phyloP scores from a whole-genome alignment of 2,329 filamentous ascomycete species.

The Thelonectria olida region DNA sequence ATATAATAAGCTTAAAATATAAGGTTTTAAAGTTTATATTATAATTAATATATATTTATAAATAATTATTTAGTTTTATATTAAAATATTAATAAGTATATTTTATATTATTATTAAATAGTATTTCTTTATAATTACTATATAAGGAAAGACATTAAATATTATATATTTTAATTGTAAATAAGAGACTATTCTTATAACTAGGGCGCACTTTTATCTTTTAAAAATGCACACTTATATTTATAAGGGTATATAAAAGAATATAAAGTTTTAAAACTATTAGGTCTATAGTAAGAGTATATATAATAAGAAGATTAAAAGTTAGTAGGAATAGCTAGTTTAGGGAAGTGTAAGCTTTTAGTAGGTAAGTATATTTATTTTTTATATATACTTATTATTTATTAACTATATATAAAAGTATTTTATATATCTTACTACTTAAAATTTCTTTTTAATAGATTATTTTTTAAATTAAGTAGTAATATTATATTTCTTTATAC shows the following conservation, averaged over 20 bases:
- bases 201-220: neutral
- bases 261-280: neutral
- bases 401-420: neutral
- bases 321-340: neutral
- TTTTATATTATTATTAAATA: neutral
- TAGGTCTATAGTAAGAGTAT: neutral
- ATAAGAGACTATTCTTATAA: neutral
- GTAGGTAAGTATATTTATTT: neutral
- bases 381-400: neutral
- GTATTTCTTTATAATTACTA: neutral
- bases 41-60: neutral
- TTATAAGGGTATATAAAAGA: neutral
- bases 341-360: neutral
- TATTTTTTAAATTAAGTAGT: neutral
- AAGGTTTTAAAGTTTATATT: neutral
- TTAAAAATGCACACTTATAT: neutral
- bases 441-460: neutral
- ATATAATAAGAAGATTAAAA: neutral
- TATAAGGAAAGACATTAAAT: neutral
- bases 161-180: neutral
- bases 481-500: neutral
- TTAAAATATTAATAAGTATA: neutral
- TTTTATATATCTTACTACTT: neutral
- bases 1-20: neutral
- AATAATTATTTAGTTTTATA: neutral